A percentile compares a stretch with the other conserved stretches of the same genome.
These are phyloP conservation scores for Tulasnella calospora DNA, from an alignment of 768 basidiomycete genomes.

Conservation along the genomic window DNA sequence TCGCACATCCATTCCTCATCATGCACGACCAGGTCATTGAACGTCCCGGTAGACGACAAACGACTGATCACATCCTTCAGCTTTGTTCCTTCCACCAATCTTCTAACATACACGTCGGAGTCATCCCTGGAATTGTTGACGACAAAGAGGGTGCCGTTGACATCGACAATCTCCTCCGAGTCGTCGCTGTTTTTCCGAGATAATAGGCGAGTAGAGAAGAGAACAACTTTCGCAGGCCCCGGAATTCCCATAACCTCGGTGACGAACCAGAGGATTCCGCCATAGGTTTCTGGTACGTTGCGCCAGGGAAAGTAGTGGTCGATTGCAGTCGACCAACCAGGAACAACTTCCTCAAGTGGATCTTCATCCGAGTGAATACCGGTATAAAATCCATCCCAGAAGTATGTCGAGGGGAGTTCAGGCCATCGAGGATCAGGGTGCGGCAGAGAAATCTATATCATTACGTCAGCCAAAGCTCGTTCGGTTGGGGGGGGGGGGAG, in stretches of 20 bases:
- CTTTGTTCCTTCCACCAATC: background rate
- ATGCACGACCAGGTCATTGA: background rate
- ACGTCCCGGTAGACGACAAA: background rate
- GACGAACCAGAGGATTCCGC: background rate
- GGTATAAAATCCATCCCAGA: background rate
- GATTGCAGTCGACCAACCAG: background rate
- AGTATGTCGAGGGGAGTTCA: background rate
- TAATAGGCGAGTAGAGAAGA: background rate
- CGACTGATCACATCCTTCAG: background rate
- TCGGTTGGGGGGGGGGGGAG: background rate
- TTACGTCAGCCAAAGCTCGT: background rate
- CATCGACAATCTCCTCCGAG: background rate
- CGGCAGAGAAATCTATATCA: background rate
- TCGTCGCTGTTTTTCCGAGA: background rate
- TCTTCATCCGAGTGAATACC: background rate
- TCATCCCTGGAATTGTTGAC: background rate
- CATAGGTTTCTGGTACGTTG: background rate
- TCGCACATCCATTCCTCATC: background rate
- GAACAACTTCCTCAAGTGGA: background rate
- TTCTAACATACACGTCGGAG: background rate
- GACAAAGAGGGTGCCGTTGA: background rate
- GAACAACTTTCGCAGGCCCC: background rate
- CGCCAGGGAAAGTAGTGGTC: background rate
- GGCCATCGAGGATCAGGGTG: background rate
- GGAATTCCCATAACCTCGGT: background rate